Base-by-base conservation (phyloP, 331 rosid species). In the Rhamnella rubrinervis region DNA sequence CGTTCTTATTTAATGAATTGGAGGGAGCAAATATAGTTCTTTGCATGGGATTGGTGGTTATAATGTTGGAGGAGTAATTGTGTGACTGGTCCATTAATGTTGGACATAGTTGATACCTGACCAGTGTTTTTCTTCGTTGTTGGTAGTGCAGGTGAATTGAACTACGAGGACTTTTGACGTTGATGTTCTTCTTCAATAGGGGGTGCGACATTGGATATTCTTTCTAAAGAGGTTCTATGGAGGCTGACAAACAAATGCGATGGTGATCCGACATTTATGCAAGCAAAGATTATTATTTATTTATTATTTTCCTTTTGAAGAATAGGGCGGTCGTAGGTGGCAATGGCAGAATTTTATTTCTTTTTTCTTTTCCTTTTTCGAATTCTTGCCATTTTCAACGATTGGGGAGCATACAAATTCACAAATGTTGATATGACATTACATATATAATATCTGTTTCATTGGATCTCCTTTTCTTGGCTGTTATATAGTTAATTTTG, bases 311-410 rank as follows among this genome's bases (percentile, higher is more conserved):
- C 41, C 19, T 66, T 59, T 74, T 49, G 26, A 52, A 61, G 21
- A 46, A 55, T 56, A 40, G 73, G 23, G 66, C 16, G 71, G 65
- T 75, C 46, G 71, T 59, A 63, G 2, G 49, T 61, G 72, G 53
- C 64, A 61, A 65, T 65, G 77, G 84, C 74, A 38, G 73, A 75
- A 26, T 71, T 20, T 52, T 18, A 8, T 14, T 60, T 31, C 5
- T 31, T 31, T 31, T 31, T 31, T 0, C 4, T 31, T 31, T 31
- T 31, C 44, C 6, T 70, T 73, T 20, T 58, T 28, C 17, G 17
- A 16, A 59, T 69, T 71, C 61, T 63, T 37, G 20, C 77, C 75
- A 21, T 55, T 63, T 47, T 53, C 40, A 69, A 26, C 31, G 61
- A n/a, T 56, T 46, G 65, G 79, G 75, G 70, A 72, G 63, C 40